Conservation (phyloP, 2,329 filamentous ascomycete species). For the Aspergillus udagawae region DNA sequence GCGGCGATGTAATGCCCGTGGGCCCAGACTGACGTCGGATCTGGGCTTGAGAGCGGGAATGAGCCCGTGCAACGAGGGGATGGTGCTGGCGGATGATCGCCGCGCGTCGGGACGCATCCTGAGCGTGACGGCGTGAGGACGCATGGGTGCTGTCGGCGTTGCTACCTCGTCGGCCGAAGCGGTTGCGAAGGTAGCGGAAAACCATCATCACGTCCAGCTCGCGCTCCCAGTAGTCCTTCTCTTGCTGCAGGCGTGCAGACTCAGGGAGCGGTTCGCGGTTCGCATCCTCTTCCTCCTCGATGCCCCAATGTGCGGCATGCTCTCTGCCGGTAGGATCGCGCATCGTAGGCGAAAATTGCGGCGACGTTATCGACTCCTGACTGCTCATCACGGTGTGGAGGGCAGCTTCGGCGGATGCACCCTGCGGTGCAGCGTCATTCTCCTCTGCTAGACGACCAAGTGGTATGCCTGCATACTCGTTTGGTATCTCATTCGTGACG, state of each 20-base stretch:
- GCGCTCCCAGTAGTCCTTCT: constrained; percentile 83
- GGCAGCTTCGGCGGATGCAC: constrained; percentile 11
- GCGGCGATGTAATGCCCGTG: constrained; percentile 28
- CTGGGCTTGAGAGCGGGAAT: constrained; percentile 45
- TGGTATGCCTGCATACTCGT: constrained; percentile 76
- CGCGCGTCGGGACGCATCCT: constrained; percentile 69
- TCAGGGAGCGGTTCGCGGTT: constrained; percentile 30
- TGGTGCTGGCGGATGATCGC: constrained; percentile 86
- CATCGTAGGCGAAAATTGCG: constrained; percentile 50
- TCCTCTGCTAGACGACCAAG: constrained; percentile 35
- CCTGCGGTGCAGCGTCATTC: constrained; percentile 10
- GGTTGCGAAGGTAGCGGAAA: constrained; percentile 77
- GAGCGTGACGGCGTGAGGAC: constrained; percentile 41
- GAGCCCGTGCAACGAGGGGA: constrained; percentile 67
- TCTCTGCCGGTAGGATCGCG: constrained; percentile 34
- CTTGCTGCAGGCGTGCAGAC: constrained; percentile 45
- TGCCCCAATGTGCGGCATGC: constrained; percentile 62
- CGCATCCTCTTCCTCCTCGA: constrained; percentile 55
- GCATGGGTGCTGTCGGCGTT: constrained; percentile 31
- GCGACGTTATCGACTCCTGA: constrained; percentile 30
- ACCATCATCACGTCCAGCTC: constrained; percentile 88
- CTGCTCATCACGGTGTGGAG: constrained; percentile 18
- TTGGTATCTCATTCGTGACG: constrained; percentile 56
- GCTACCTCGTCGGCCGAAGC: constrained; percentile 57
- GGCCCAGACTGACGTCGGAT: constrained; percentile 47